Percentiles rank a stretch among this genome's conserved stretches.
Evolutionary conservation across 164 flowering plant genomes (phyloP).

Genomic region (Vitis amurensis): DNA sequence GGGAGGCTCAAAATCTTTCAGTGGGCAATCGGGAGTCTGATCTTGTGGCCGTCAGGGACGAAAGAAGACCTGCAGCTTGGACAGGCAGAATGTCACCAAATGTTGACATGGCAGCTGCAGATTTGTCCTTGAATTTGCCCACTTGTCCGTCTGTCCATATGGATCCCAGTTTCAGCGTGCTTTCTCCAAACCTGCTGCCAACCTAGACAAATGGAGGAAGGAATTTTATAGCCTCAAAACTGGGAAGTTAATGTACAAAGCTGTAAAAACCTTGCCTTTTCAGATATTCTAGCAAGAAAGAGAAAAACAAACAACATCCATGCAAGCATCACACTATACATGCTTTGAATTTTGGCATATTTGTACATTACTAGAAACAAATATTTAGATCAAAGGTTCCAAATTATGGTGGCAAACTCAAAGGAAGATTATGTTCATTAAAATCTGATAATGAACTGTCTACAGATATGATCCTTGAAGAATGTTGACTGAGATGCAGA

Average conservation of each 20-base stretch:
- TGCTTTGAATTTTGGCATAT: no score
- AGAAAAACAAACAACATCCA: not conserved
- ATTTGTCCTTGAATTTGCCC: constrained; percentile 75
- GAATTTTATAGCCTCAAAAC: not conserved
- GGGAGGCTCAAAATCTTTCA: not conserved
- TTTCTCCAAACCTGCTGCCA: constrained; percentile 95
- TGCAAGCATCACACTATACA: no score
- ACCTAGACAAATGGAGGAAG: constrained; percentile 48
- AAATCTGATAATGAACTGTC: no score
- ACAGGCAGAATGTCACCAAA: constrained; percentile 92
- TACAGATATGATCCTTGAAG: no score
- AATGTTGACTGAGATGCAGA: no score
- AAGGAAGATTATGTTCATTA: no score
- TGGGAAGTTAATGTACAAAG: constrained; percentile 4
- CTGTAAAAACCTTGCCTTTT: no score
- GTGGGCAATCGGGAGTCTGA: constrained; percentile 56
- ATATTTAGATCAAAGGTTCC: no score
- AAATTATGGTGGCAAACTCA: no score
- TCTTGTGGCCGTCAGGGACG: constrained; percentile 82
- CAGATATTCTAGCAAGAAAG: not conserved
- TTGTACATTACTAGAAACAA: no score
- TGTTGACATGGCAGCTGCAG: constrained; percentile 73
- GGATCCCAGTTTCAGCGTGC: constrained; percentile 85
- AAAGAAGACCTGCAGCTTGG: constrained; percentile 96
- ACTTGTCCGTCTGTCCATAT: constrained; percentile 90